Base-by-base conservation (phyloP, 257 asterid species). In the Scutellaria galericulata region DNA sequence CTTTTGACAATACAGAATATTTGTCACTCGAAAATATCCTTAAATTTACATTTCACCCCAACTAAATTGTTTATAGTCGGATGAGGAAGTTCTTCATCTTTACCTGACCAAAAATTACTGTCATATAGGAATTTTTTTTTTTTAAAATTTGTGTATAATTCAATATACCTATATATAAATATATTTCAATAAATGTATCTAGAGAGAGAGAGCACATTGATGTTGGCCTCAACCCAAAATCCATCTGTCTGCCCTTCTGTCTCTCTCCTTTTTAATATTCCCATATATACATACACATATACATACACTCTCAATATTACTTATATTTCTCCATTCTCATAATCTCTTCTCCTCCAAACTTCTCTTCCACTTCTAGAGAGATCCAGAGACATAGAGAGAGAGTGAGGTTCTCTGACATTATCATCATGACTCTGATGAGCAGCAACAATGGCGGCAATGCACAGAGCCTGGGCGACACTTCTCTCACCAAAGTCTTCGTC, bases 401-500 rank as follows among this genome's bases (percentile, higher is more conserved):
- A 31, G 37, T 1, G 37, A 31, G 37, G 7, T 20, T 64, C 0
- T 12, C 27, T 10, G 35, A 0, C 6, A 24, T n/a, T n/a, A n/a
- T 24, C 27, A 31, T 31, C 5, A 77, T 77, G 74, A 75, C 73
- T 20, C 73, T 79, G 73, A 64, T 72, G 54, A 71, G 70, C 75
- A 71, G 18, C 77, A 81, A 73, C 39, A 82, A 68, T 18, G 64
- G 41, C 48, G 84, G 70, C 46, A 66, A 31, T 37, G 78, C 18
- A 14, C 79, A 78, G 3, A 77, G 47, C 79, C 1, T 74, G 70
- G 89, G 81, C 13, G 95, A 89, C 75, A 91, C 92, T 3, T 77
- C 91, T 20, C 20, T 93, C 63, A 93, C 97, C 42, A 93, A 93
- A 81, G 96, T 93, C 62, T 93, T 93, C 63, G 97, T 93, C 5